phyloP scores from a whole-genome alignment of 2,329 filamentous ascomycete species.

The Aspergillus felis region DNA sequence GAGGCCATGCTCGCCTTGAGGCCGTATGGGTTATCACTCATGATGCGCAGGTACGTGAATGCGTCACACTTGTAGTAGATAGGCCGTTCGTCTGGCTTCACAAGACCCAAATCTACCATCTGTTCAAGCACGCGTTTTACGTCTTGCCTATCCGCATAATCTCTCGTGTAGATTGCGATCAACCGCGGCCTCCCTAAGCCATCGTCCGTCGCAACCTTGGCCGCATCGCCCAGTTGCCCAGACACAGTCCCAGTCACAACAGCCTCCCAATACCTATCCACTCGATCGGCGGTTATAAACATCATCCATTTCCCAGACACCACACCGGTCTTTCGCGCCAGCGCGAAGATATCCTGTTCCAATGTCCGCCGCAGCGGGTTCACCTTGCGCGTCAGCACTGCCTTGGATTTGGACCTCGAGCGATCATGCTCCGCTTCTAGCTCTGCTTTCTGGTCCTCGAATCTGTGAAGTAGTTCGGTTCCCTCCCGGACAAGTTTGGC shows the following conservation, averaged over 20 bases:
- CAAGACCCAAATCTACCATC: conserved; percentile 60
- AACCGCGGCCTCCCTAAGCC: conserved; percentile 47
- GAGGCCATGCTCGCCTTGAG: conserved; percentile 51
- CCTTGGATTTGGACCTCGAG: conserved; percentile 35
- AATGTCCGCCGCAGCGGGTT: conserved; percentile 41
- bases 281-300: conserved; percentile 17
- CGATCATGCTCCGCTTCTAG: conserved; percentile 49
- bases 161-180: conserved; percentile 73
- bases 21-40: conserved; percentile 57
- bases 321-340: conserved; percentile 58
- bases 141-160: conserved; percentile 68
- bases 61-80: conserved; percentile 80
- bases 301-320: conserved; percentile 59
- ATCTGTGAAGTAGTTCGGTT: conserved; percentile 50
- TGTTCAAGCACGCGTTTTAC: conserved; percentile 63
- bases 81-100: conserved; percentile 38
- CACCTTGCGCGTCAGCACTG: conserved; percentile 34
- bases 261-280: conserved; percentile 48
- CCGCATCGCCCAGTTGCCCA: conserved; percentile 65
- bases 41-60: conserved; percentile 67
- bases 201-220: conserved; percentile 65
- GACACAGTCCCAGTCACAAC: conserved; percentile 65
- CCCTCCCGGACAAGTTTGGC: conserved; percentile 52
- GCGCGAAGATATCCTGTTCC: conserved; percentile 53
- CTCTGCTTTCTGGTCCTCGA: conserved; percentile 44